Evolutionary conservation across 2,329 filamentous ascomycete genomes (phyloP).

Genomic region (Davidsoniella neocaledoniae): DNA sequence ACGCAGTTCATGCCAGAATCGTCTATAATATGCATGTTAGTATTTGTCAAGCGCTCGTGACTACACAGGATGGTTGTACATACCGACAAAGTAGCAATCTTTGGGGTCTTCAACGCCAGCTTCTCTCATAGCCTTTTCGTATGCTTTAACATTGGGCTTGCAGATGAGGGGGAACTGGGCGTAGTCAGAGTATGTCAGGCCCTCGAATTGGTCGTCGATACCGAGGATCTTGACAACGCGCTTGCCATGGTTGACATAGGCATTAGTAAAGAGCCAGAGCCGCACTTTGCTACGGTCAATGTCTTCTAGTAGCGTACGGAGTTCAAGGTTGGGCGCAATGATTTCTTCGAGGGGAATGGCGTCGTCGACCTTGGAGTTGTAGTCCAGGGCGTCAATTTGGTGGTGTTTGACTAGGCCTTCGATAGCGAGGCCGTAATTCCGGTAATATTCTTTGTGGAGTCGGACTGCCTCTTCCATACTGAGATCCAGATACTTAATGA

Average conservation of each 20-base stretch:
- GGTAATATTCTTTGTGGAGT: slow-evolving; percentile 85
- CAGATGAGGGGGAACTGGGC: slow-evolving; percentile 55
- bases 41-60: neutral
- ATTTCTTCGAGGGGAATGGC: slow-evolving; percentile 75
- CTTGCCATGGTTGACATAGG: slow-evolving; percentile 75
- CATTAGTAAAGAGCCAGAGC: slow-evolving; percentile 91
- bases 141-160: slow-evolving; percentile 76
- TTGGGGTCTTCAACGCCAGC: slow-evolving; percentile 51
- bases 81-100: slow-evolving; percentile 87
- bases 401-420: slow-evolving; percentile 88
- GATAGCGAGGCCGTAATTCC: slow-evolving; percentile 90
- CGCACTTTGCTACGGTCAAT: slow-evolving; percentile 73
- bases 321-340: slow-evolving; percentile 58
- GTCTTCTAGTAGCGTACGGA: slow-evolving; percentile 62
- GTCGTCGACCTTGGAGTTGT: slow-evolving; percentile 89
- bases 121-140: slow-evolving; percentile 72
- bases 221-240: slow-evolving; percentile 66
- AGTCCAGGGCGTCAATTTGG: slow-evolving; percentile 85
- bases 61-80: slow-evolving; percentile 21
- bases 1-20: slow-evolving; percentile 74
- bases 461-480: slow-evolving; percentile 61
- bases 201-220: slow-evolving; percentile 82
- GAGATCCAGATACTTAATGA: slow-evolving; percentile 54
- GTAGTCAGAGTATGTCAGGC: slow-evolving; percentile 92
- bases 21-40: slow-evolving; percentile 33